Conservation (phyloP, 345 rosid species). For the Barbarea vulgaris region DNA sequence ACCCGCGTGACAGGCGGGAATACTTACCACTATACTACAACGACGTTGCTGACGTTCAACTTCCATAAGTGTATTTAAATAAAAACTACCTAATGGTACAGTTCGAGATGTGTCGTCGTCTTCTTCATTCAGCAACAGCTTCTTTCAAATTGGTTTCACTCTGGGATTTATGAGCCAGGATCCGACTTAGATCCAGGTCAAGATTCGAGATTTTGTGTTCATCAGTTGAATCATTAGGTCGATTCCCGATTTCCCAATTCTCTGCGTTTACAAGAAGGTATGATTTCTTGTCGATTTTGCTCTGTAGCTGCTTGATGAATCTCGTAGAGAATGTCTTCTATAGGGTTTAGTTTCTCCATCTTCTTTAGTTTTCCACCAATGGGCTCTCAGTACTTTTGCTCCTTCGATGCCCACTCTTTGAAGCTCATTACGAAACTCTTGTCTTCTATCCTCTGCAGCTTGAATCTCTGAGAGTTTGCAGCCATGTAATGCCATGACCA, state of each 20-base stretch:
- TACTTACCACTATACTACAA: conserved; percentile 94
- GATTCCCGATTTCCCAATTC: conserved; percentile 49
- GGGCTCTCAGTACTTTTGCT: conserved; percentile 66
- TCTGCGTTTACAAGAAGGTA: conserved; percentile 50
- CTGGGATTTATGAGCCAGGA: conserved; percentile 56
- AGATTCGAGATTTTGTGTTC: conserved; percentile 49
- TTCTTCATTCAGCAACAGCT: conserved; percentile 11
- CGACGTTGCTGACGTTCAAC: too few species aligned
- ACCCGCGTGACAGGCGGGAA: conserved; percentile 93
- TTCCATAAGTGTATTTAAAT: too few species aligned
- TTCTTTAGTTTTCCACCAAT: conserved; percentile 70
- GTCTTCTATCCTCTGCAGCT: conserved; percentile 71
- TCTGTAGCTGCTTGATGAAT: conserved; percentile 81
- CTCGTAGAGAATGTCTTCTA: conserved; percentile 55
- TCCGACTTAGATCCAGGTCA: conserved; percentile 41
- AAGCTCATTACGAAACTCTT: conserved; percentile 60
- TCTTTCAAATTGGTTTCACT: conserved; percentile 57
- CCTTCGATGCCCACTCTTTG: conserved; percentile 67
- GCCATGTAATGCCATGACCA: conserved; percentile 95
- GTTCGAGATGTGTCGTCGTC: not conserved
- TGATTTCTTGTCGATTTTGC: conserved; percentile 64
- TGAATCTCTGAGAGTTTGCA: conserved; percentile 95
- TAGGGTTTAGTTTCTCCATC: conserved; percentile 69
- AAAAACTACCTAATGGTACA: too few species aligned
- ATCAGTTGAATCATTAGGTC: conserved; percentile 29